These are phyloP conservation scores for Corynespora cassiicola DNA, from an alignment of 2,329 filamentous ascomycete species.

Conservation along the genomic window DNA sequence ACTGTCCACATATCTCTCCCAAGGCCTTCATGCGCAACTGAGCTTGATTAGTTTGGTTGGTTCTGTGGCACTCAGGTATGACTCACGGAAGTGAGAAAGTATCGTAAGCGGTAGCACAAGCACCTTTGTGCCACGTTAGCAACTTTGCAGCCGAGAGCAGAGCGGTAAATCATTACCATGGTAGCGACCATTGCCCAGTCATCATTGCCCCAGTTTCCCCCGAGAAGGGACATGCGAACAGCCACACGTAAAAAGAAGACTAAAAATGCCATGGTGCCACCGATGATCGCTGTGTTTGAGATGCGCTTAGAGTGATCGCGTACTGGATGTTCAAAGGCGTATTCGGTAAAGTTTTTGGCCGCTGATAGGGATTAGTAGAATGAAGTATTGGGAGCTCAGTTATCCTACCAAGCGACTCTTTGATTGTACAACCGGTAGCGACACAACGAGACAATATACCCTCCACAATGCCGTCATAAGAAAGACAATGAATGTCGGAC, in stretches of 20 bases:
- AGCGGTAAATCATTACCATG: conserved; percentile 43
- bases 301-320: conserved; percentile 44
- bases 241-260: conserved; percentile 43
- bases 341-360: conserved; percentile 49
- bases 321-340: conserved; percentile 41
- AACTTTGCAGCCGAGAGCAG: neutral
- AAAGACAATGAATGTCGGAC: too few relatives aligned
- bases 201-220: conserved; percentile 47
- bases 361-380: conserved; percentile 21
- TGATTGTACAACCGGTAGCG: conserved; percentile 25
- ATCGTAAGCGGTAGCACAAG: conserved; percentile 25
- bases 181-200: conserved; percentile 43
- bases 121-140: conserved; percentile 16
- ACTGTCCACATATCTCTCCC: conserved; percentile 61
- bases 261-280: conserved; percentile 40
- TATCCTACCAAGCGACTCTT: conserved; percentile 32
- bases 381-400: too few relatives aligned
- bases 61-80: conserved; percentile 6
- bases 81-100: conserved; percentile 20
- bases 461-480: too few relatives aligned
- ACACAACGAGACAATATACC: too few relatives aligned
- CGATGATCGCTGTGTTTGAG: conserved; percentile 38
- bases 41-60: conserved; percentile 5
- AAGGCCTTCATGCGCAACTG: conserved; percentile 49
- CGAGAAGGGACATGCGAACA: conserved; percentile 42